These are phyloP conservation scores for Apiospora phragmitis DNA, from an alignment of 2,329 filamentous ascomycete genomes.

Conservation along the genomic window DNA sequence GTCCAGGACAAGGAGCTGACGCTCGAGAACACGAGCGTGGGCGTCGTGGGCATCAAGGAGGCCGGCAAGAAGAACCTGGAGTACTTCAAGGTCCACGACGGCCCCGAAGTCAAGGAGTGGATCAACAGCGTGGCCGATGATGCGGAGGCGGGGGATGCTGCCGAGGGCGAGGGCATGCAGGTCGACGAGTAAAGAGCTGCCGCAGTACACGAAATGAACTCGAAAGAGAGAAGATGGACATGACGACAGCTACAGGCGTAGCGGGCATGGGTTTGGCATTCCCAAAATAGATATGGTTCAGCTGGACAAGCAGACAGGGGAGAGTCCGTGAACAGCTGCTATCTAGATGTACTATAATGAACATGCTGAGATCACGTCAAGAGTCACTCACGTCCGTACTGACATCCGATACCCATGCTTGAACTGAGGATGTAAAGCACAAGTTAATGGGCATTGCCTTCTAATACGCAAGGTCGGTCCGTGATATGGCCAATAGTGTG, in stretches of 20 bases:
- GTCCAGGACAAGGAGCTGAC: constrained; percentile 97
- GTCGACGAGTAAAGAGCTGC: constrained; percentile 37
- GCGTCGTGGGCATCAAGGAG: constrained; percentile 68
- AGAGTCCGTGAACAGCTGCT: constrained; percentile 16
- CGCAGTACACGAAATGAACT: constrained; percentile 8
- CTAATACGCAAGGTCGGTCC: too few species aligned
- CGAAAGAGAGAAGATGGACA: constrained; percentile 19
- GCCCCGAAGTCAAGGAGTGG: constrained; percentile 81
- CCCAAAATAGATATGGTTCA: constrained; percentile 13
- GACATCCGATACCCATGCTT: too few species aligned
- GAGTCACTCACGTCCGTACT: neutral
- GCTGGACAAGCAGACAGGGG: constrained; percentile 10
- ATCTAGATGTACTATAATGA: constrained; percentile 16
- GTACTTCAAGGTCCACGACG: constrained; percentile 88
- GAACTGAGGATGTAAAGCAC: neutral
- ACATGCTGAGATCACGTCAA: neutral
- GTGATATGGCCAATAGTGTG: neutral
- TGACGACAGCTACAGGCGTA: constrained; percentile 35
- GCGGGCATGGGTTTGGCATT: constrained; percentile 11
- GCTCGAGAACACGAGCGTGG: constrained; percentile 93
- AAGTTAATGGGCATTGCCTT: neutral
- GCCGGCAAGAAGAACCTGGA: constrained; percentile 62
- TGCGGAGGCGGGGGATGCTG: constrained; percentile 44
- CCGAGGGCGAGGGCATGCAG: constrained; percentile 46
- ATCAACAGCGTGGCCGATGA: constrained; percentile 71